Percentiles rank a stretch among this genome's conserved stretches.
These are phyloP conservation scores for Diversispora epigaea DNA, from an alignment of 192 early-diverging fungal species.

Conservation along the genomic window DNA sequence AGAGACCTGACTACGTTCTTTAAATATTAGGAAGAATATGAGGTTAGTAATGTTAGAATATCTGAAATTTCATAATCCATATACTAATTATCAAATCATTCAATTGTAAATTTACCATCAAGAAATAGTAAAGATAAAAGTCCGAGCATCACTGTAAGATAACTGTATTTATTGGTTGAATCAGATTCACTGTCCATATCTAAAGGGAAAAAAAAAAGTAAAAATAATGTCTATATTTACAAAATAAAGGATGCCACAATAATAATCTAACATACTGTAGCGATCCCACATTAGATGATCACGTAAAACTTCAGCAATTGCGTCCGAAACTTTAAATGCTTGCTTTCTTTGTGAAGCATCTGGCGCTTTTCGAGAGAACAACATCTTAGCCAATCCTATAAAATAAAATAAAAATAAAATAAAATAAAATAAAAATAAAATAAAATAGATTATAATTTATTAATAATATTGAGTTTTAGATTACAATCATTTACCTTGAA, in stretches of 20 bases:
- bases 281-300: conserved; percentile 53
- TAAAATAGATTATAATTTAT: background rate
- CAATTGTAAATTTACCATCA: conserved; percentile 47
- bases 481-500: conserved; percentile 56
- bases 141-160: conserved; percentile 55
- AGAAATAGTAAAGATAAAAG: conserved; percentile 56
- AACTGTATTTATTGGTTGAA: conserved; percentile 50
- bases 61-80: background rate
- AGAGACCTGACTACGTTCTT: conserved; percentile 53
- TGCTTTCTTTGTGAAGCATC: conserved; percentile 49
- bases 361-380: conserved; percentile 55
- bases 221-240: background rate
- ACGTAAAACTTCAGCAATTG: conserved; percentile 53
- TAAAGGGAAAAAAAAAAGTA: conserved; percentile 3
- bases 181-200: conserved; percentile 20
- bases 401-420: background rate
- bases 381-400: conserved; percentile 58
- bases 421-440: background rate
- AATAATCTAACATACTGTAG: conserved; percentile 34
- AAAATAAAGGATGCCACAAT: background rate
- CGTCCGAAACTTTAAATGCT: conserved; percentile 59
- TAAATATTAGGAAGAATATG: no score
- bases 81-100: background rate
- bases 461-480: background rate
- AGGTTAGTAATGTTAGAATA: no score